These are phyloP conservation scores for Nyctanthes arbortristis DNA, from an alignment of 257 asterid genomes.

Conservation along the genomic window DNA sequence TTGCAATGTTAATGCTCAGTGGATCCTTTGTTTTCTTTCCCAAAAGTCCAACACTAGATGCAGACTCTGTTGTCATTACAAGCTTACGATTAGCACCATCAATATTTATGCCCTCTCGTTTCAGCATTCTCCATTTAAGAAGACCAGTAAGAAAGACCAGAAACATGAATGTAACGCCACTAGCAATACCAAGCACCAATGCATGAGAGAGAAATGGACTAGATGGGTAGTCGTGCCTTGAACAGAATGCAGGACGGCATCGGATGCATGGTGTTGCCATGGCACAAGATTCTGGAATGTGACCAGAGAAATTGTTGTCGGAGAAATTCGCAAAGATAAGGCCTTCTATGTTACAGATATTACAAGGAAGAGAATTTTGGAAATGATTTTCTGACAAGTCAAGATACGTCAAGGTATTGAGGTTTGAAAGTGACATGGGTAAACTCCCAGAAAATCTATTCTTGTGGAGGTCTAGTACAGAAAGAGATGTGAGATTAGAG, in stretches of 20 bases:
- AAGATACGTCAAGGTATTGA: slow-evolving; percentile 63
- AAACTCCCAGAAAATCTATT: slow-evolving; percentile 51
- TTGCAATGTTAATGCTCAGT: slow-evolving; percentile 76
- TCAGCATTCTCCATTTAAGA: no score
- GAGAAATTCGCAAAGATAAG: slow-evolving; percentile 63
- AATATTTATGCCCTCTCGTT: no score
- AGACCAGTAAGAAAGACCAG: slow-evolving; percentile 1
- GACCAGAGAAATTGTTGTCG: slow-evolving; percentile 49
- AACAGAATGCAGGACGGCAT: background rate
- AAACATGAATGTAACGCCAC: slow-evolving; percentile 33
- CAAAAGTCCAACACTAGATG: slow-evolving; percentile 45
- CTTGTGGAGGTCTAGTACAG: slow-evolving; percentile 65
- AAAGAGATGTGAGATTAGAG: slow-evolving; percentile 55
- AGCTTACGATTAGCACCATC: background rate
- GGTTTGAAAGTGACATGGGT: slow-evolving; percentile 58
- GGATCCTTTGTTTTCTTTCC: slow-evolving; percentile 61
- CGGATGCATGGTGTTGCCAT: slow-evolving; percentile 10
- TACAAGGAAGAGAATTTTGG: slow-evolving; percentile 56
- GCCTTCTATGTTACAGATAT: slow-evolving; percentile 61
- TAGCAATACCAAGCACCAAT: slow-evolving; percentile 28
- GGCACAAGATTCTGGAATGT: slow-evolving; percentile 45
- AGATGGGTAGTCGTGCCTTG: background rate
- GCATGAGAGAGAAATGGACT: slow-evolving; percentile 25
- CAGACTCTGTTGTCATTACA: slow-evolving; percentile 30
- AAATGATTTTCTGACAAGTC: slow-evolving; percentile 74